Base-by-base conservation (phyloP, 345 rosid species). In the Iberis pinnata region DNA sequence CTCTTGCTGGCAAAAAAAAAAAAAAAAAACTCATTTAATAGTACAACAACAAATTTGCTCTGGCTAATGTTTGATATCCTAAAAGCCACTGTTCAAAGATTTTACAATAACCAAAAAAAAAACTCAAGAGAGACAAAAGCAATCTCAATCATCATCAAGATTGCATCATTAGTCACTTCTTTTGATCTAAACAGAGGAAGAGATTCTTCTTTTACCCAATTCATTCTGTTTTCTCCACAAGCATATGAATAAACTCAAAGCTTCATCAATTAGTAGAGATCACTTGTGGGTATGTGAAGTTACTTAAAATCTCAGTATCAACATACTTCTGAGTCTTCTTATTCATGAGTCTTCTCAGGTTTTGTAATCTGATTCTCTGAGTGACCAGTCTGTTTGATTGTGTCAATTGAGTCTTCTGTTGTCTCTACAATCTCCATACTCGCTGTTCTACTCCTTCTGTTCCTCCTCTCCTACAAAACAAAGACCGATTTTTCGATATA, bases 391-490 rank as follows among this genome's bases (percentile, higher is more conserved):
- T 7, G 43, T 38, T 66, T 59, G 61, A 50, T 46, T 46, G 44
- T 49, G 37, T 78, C 88, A 6, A 58, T 63, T 56, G 78, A 57
- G 50, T 81, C 84, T 60, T 81, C 85, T 64, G 63, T 20, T 26
- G 86, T 61, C 54, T 92, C 93, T 3, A 61, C 35, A 1, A 82
- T 87, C 32, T 92, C 98, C 88, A 78, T 78, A 73, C 97, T 81
- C 11, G 70, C 64, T 15, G 93, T 80, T 12, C 85, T 82, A 71
- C 90, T 83, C 73, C 70, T 83, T 59, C 89, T 73, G 66, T 72
- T 81, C 70, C 95, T 88, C 35, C 95, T 74, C 57, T 81, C 93
- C 98, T 92, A 74, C 71, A 45, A 48, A 37, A 53, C 25, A 0
- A 44, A 31, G n/a, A 44, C 22, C 0, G 19, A 19, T 43, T 19